These are phyloP conservation scores for Phytophthora idaei DNA, from an alignment of 352 stramenopile genomes.

Conservation along the genomic window DNA sequence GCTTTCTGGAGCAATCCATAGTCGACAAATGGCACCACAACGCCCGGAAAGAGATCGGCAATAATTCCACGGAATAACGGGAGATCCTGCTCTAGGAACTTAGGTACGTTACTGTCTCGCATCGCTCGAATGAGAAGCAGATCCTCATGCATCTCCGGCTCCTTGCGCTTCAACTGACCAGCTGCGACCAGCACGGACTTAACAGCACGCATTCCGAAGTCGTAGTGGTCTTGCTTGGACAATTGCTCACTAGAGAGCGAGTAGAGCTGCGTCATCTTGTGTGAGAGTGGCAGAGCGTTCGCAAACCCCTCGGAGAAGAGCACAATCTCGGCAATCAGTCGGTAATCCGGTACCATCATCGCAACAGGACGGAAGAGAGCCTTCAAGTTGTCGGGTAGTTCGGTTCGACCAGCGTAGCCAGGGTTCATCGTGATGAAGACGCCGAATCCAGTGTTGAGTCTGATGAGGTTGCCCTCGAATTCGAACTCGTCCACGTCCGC, in stretches of 20 bases:
- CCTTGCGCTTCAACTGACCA: constrained; percentile 93
- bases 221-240: constrained; percentile 95
- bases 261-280: constrained; percentile 96
- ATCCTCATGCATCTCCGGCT: constrained; percentile 94
- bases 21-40: constrained; percentile 94
- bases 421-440: constrained; percentile 97
- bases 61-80: constrained; percentile 95
- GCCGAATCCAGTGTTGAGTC: constrained; percentile 91
- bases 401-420: constrained; percentile 92
- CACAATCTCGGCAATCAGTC: constrained; percentile 95
- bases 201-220: constrained; percentile 94
- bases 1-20: constrained; percentile 92
- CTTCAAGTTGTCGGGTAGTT: constrained; percentile 95
- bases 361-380: constrained; percentile 93
- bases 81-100: constrained; percentile 95
- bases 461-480: constrained; percentile 94
- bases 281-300: constrained; percentile 91
- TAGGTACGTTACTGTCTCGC: constrained; percentile 96
- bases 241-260: constrained; percentile 93
- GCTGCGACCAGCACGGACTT: constrained; percentile 95
- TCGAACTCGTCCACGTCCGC: constrained; percentile 90
- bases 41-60: constrained; percentile 93
- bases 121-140: constrained; percentile 95
- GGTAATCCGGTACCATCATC: constrained; percentile 96
- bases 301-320: constrained; percentile 95